A percentile compares a stretch with the other conserved stretches of the same genome.
These are phyloP conservation scores for Plasmodium gonderi DNA, from an alignment of 169 alveolate genomes.

Conservation along the genomic window DNA sequence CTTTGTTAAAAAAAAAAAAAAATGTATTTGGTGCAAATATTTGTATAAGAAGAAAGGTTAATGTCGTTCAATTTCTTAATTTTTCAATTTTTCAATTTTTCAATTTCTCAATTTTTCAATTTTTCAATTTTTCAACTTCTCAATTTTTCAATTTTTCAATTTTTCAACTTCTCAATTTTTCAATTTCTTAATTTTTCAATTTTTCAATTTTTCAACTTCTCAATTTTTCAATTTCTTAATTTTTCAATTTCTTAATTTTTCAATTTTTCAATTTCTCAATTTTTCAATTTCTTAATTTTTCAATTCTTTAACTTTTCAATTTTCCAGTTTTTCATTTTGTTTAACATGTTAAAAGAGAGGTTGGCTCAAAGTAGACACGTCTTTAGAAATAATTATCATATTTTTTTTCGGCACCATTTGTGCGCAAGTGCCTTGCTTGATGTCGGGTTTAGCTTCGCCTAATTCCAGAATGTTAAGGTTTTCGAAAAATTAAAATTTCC, in stretches of 20 bases:
- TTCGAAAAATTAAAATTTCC: background rate
- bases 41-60: background rate
- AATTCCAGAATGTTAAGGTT: background rate
- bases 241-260: too few relatives aligned
- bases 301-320: background rate
- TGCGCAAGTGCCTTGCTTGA: constrained; percentile 5
- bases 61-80: too few relatives aligned
- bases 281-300: too few relatives aligned
- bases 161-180: background rate
- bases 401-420: background rate
- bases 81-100: too few relatives aligned
- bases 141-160: background rate
- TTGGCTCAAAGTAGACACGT: constrained; percentile 23
- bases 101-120: too few relatives aligned
- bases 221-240: too few relatives aligned
- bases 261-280: too few relatives aligned
- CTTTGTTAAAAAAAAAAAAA: background rate
- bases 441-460: background rate
- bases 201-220: too few relatives aligned
- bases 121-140: too few relatives aligned
- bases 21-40: constrained; percentile 17
- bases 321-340: background rate
- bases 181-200: too few relatives aligned
- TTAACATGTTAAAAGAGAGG: background rate
- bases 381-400: constrained; percentile 10